phyloP scores from a whole-genome alignment of 2,329 filamentous ascomycete species.

The Cladosporium velox region DNA sequence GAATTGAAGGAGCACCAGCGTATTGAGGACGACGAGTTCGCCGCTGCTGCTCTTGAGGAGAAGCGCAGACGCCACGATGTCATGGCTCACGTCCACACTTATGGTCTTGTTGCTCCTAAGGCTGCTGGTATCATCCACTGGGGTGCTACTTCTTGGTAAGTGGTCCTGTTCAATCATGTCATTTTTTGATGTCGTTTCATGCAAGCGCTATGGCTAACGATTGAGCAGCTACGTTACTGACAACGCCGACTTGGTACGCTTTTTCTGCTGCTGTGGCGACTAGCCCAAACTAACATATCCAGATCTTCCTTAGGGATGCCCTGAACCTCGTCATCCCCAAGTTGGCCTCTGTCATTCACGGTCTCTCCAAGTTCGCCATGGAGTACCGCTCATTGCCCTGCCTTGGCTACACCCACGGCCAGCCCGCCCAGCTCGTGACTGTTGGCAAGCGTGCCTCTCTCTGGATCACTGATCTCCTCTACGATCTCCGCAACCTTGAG shows the following conservation, averaged over 20 bases:
- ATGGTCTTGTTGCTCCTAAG: slow-evolving; percentile 70
- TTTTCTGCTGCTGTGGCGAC: not conserved
- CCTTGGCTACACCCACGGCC: slow-evolving; percentile 75
- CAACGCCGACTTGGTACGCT: slow-evolving; percentile 64
- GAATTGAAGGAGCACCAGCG: slow-evolving; percentile 49
- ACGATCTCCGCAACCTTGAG: slow-evolving; percentile 76
- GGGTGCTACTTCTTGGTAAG: slow-evolving; percentile 59
- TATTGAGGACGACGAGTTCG: slow-evolving; percentile 52
- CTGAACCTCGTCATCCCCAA: slow-evolving; percentile 76
- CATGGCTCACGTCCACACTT: slow-evolving; percentile 63
- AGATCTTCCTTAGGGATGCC: slow-evolving; percentile 71
- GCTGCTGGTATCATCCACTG: slow-evolving; percentile 83
- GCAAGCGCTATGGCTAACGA: slow-evolving; percentile 4
- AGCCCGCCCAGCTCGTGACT: slow-evolving; percentile 58
- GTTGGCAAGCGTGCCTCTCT: slow-evolving; percentile 69
- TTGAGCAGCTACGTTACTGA: slow-evolving; percentile 62
- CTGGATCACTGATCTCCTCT: slow-evolving; percentile 74
- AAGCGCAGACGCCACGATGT: slow-evolving; percentile 47
- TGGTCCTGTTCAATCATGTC: not conserved
- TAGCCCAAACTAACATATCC: not conserved
- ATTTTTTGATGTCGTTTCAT: not conserved
- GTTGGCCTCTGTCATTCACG: slow-evolving; percentile 75
- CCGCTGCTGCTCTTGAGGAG: slow-evolving; percentile 51
- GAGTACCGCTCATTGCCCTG: slow-evolving; percentile 72
- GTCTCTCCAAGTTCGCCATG: slow-evolving; percentile 71